Base-by-base conservation (phyloP, 148 eudicot genomes). In the Amaranthus cruentus region DNA sequence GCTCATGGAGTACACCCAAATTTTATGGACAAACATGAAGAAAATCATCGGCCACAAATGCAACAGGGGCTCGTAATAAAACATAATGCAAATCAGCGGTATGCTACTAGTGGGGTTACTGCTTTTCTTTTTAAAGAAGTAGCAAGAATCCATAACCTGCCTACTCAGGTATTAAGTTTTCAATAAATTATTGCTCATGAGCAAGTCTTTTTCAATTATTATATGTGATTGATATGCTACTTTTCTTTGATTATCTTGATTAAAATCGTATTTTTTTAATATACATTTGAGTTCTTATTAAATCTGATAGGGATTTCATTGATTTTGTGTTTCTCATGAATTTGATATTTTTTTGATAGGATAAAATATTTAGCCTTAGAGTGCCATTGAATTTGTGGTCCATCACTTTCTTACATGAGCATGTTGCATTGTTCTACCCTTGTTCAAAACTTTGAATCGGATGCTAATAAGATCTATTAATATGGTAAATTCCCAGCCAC, bases 1-100 rank as follows among this genome's bases (percentile, higher is more conserved):
- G 98, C 98, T 79, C 98, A 94, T 83, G 98, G 98, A 78, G 96
- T 94, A 79, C 98, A 94, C 79, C 98, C 98, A 66, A 94, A 94
- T 82, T 91, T 84, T 73, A 71, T 67, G 72, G 98, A 94, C 70
- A 91, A 91, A 83, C 98, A 94, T 55, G 98, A 94, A 79, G 98
- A 94, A 66, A 87, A 89, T 76, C 98, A 94, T 84, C 87, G 93
- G 46, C 98, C 98, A 14, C 82, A 91, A 80, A 73, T 94, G 84
- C 93, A 91, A 21, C 89, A 91, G 78, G 98, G 98, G 18, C 92
- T 94, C 55, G 98, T 94, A 18, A 94, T 94, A 70, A 94, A 94
- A 80, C 97, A 94, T 74, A 94, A 94, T 80, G 98, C 98, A 72
- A 94, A 87, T 80, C 98, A 94, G 73, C 97, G 97, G 4, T 94